Base-by-base conservation (phyloP, 306 rosid species). In the Purshia tridentata region DNA sequence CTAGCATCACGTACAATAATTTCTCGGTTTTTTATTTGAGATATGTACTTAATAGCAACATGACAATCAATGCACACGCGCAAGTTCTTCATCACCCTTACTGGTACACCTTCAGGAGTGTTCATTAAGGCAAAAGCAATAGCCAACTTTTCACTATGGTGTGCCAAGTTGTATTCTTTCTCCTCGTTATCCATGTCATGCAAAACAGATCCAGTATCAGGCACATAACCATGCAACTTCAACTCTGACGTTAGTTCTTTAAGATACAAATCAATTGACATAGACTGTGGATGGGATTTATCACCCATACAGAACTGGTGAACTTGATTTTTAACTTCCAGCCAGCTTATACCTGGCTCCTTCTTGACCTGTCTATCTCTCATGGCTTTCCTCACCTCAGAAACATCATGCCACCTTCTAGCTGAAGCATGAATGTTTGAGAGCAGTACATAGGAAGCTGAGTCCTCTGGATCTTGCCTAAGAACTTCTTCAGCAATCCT, bases 111-210 rank as follows among this genome's bases (percentile, higher is more conserved):
- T 46, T 68, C 81, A 13, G 85, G 88, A 51, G 75, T 84, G 78
- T 40, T 91, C 90, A 91, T 81, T 59, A 91, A 67, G 39, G 90
- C 96, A 81, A 94, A 94, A 72, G 89, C 91, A 81, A 91, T 69
- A 20, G 97, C 97, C 73, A 94, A 81, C 74, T 88, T 94, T 81
- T 94, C 99, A 76, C 97, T 89, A 76, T 89, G 95, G 54, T 88
- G 89, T 16, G 91, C 81, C 85, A 93, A 84, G 70, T 81, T 77
- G 68, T 88, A 77, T 77, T 91, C 97, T 84, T 91, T 91, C 84
- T 91, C 96, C 85, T 93, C 97, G 29, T 78, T 81, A 74, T 93
- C 97, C 97, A 88, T 91, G 83, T 93, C 98, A 77, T 89, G 89
- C 83, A 88, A 77, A 76, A 88, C 92, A 4, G 87, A 81, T 72